Evolutionary conservation across 495 filamentous ascomycete species (phyloP), one percentile per base, ranked within the genome.

Genomic region (Hypoxylon lienhwacheense): DNA sequence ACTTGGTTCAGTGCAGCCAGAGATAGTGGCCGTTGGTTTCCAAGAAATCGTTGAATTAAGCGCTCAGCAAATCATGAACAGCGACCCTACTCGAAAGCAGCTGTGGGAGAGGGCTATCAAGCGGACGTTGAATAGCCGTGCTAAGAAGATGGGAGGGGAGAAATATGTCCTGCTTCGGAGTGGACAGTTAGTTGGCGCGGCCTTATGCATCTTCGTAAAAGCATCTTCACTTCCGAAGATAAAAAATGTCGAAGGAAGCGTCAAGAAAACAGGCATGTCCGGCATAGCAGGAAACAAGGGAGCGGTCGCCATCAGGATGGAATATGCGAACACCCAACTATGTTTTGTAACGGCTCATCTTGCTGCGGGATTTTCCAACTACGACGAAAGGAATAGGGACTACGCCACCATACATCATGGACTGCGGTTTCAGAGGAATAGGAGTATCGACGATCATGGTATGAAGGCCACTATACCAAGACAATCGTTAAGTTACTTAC

Each of bases 21-120:
- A 90, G 37, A 86, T 99, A 25, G 81, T 95, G 41, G 91, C 84
- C 6, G 83, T 96, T 21, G 93, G 90, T 0, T 97, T 99, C 59
- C 93, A 99, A 61, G 93, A 99, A 72, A 97, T 99, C 45, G 95
- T 99, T 11, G 86, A 92, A 64, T 77, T 99, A 10, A 96, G 89
- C 61, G 92, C 95, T 12, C 92, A 97, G 68, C 95, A 99, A 64
- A 97, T 99, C 63, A 97, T 99, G 91, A 95, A 93, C 44, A 97
- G 91, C 29, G 91, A 97, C 74, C 93, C 95, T 16, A 81, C 80
- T 6, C 82, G 88, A 47, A 86, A 91, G 42, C 85, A 91, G 63
- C 72, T 80, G 15, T 99, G 93, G 93, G 92, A 99, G 68, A 68
- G 72, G 53, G 85, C 90, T 4, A 89, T 97, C 7, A 82, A 85